Percentiles rank a stretch among this genome's conserved stretches.
Evolutionary conservation across 371 early-diverging fungal genomes (phyloP).

Genomic region (Rhizopus microsporus): DNA sequence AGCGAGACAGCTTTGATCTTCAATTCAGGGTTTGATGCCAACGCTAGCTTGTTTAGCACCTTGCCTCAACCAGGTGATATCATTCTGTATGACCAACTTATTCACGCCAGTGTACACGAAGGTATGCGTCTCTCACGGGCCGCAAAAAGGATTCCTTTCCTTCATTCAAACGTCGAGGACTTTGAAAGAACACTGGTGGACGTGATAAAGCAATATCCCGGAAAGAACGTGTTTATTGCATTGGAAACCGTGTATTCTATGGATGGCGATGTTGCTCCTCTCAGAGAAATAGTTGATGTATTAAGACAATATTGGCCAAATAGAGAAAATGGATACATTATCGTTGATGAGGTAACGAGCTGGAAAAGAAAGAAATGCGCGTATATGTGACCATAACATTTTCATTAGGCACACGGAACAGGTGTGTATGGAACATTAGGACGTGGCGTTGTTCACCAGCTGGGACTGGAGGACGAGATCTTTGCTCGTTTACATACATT

Average conservation of each 20-base stretch:
- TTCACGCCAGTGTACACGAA: conserved; percentile 86
- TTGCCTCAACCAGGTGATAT: conserved; percentile 70
- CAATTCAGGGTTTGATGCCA: conserved; percentile 88
- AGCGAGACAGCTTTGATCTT: conserved; percentile 69
- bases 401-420: conserved; percentile 75
- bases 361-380: background rate
- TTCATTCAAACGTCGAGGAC: conserved; percentile 74
- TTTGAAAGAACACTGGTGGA: conserved; percentile 37
- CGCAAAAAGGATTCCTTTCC: conserved; percentile 49
- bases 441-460: conserved; percentile 64
- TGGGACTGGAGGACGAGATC: conserved; percentile 64
- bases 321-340: conserved; percentile 53
- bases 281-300: conserved; percentile 60
- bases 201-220: conserved; percentile 14
- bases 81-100: conserved; percentile 71
- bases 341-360: conserved; percentile 64
- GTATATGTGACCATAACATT: background rate
- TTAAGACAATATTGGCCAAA: conserved; percentile 48
- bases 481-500: conserved; percentile 84
- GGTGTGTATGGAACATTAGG: conserved; percentile 75
- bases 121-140: conserved; percentile 70
- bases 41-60: conserved; percentile 67
- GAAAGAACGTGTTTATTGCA: conserved; percentile 66
- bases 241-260: conserved; percentile 83
- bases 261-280: conserved; percentile 83